These are phyloP conservation scores for Entomortierella beljakovae DNA, from an alignment of 192 early-diverging fungal species.

Conservation along the genomic window DNA sequence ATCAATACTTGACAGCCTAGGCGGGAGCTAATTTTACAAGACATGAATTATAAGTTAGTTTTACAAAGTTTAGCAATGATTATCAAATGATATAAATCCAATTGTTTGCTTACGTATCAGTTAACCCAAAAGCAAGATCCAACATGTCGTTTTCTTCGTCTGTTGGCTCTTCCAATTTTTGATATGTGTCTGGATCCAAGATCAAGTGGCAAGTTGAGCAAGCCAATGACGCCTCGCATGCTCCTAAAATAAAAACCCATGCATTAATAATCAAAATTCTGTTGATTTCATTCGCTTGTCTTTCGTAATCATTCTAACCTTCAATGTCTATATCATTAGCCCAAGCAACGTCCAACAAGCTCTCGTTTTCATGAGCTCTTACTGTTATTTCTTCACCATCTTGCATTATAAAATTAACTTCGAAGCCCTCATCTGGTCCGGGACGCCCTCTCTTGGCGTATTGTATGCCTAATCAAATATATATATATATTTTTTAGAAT, in stretches of 20 bases:
- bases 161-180: conserved; percentile 88
- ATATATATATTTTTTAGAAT: too few species aligned
- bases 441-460: conserved; percentile 37
- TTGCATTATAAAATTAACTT: conserved; percentile 87
- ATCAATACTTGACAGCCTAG: conserved; percentile 96
- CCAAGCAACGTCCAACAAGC: conserved; percentile 92
- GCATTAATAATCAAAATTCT: too few species aligned
- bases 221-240: conserved; percentile 95
- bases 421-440: conserved; percentile 40
- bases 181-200: conserved; percentile 80
- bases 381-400: conserved; percentile 85
- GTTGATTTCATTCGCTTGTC: neutral
- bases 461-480: conserved; percentile 11
- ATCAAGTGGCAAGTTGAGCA: conserved; percentile 97
- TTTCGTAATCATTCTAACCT: conserved; percentile 57
- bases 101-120: conserved; percentile 82
- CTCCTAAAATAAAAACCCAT: too few species aligned
- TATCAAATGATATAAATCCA: neutral
- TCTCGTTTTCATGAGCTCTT: conserved; percentile 86
- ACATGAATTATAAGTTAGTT: neutral
- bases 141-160: conserved; percentile 99
- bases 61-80: neutral
- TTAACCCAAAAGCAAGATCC: conserved; percentile 95
- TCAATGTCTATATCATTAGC: conserved; percentile 94
- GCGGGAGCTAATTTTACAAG: conserved; percentile 70